A percentile compares a stretch with the other conserved stretches of the same genome.
phyloP scores from a whole-genome alignment of 257 asterid genomes.

The Nicotiana knightiana region DNA sequence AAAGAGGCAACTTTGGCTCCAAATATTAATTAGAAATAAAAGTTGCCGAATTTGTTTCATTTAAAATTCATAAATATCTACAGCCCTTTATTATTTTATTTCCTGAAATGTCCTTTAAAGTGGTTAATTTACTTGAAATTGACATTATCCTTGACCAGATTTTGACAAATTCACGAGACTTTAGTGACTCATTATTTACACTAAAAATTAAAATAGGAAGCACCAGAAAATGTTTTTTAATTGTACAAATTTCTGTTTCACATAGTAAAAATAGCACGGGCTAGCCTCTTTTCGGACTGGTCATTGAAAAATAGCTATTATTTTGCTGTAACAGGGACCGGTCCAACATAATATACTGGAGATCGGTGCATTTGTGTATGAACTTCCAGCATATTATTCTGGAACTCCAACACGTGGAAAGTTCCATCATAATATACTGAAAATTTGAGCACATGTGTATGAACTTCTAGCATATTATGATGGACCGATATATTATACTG shows the following conservation, averaged over 20 bases:
- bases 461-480: too few relatives aligned
- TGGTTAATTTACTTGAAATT: slow-evolving; percentile 1
- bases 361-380: too few relatives aligned
- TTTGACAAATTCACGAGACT: background rate
- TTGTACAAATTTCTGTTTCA: background rate
- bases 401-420: too few relatives aligned
- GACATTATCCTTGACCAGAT: background rate
- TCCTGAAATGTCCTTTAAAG: background rate
- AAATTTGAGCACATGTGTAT: too few relatives aligned
- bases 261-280: too few relatives aligned
- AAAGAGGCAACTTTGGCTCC: slow-evolving; percentile 41
- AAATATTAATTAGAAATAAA: slow-evolving; percentile 13
- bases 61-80: slow-evolving; percentile 4
- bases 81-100: background rate
- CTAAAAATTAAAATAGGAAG: background rate
- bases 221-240: background rate
- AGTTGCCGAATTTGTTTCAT: background rate
- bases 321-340: too few relatives aligned
- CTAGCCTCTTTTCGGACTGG: too few relatives aligned
- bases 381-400: too few relatives aligned
- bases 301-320: too few relatives aligned
- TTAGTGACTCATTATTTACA: background rate
- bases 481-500: too few relatives aligned
- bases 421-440: too few relatives aligned
- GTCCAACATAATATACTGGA: too few relatives aligned